A percentile compares a stretch with the other conserved stretches of the same genome.
Conservation (phyloP, 768 basidiomycete species). For the Pleurotus citrinopileatus region DNA sequence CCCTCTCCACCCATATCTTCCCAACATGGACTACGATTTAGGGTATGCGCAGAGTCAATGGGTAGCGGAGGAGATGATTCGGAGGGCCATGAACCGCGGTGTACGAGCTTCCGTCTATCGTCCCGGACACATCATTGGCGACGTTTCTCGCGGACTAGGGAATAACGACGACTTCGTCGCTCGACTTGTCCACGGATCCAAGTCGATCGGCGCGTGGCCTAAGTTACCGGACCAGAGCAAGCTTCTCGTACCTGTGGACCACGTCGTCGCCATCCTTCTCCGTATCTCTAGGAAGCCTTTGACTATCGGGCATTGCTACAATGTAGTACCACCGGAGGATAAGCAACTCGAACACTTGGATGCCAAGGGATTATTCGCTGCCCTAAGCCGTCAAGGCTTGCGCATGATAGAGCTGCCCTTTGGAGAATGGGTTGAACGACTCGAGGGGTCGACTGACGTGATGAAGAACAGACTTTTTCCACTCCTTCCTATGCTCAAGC, state of each 20-base stretch:
- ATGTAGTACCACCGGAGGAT: not conserved
- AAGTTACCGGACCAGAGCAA: conserved; percentile 7
- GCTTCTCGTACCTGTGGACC: conserved; percentile 6
- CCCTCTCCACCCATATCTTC: not conserved
- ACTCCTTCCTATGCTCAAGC: conserved; percentile 4
- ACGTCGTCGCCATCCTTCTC: not conserved
- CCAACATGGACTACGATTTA: not conserved
- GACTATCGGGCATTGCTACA: not conserved
- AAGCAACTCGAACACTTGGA: not conserved
- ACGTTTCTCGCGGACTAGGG: not conserved
- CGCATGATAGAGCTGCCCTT: not conserved
- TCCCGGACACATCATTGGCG: conserved; percentile 1
- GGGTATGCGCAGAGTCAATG: conserved; percentile 11
- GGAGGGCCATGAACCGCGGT: not conserved
- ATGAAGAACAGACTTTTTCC: not conserved
- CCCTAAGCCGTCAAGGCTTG: not conserved
- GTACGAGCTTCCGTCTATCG: conserved; percentile 5
- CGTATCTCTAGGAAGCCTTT: not conserved
- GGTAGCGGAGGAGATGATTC: conserved; percentile 12
- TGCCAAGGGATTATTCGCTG: not conserved
- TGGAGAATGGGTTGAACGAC: not conserved
- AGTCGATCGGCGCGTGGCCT: conserved; percentile 2
- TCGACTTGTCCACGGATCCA: conserved; percentile 4
- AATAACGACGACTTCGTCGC: conserved; percentile 8
- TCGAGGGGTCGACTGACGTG: not conserved